These are phyloP conservation scores for Thelonectria olida DNA, from an alignment of 2,329 filamentous ascomycete genomes.

Conservation along the genomic window DNA sequence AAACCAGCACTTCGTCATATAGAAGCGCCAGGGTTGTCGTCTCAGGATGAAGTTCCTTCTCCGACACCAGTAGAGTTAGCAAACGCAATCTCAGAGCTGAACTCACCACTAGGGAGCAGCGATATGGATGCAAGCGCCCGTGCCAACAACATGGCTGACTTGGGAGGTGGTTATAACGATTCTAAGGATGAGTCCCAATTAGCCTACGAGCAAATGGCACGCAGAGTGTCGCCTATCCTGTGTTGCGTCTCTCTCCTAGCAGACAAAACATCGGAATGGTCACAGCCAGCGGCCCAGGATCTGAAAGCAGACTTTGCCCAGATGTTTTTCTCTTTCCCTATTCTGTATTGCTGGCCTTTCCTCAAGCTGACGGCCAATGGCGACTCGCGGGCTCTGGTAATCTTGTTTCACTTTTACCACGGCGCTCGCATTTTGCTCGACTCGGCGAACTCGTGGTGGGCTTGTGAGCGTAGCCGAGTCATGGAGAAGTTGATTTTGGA, in stretches of 20 bases:
- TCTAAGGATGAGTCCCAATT: not conserved
- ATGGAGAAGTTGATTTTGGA: not conserved
- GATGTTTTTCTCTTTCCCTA: slow-evolving; percentile 1
- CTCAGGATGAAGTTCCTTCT: not conserved
- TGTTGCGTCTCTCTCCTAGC: not conserved
- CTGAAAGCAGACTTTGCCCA: not conserved
- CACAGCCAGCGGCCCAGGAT: not conserved
- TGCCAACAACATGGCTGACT: not conserved
- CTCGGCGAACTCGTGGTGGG: not conserved
- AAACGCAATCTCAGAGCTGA: not conserved
- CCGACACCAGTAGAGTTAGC: not conserved
- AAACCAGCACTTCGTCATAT: not conserved
- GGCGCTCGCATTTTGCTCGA: not conserved
- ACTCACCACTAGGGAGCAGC: not conserved
- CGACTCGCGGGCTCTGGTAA: not conserved
- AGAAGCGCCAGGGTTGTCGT: not conserved
- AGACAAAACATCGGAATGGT: not conserved
- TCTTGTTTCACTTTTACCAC: slow-evolving; percentile 6
- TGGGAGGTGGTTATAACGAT: no score
- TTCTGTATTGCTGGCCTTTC: slow-evolving; percentile 7
- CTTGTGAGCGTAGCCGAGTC: not conserved
- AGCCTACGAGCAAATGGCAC: not conserved
- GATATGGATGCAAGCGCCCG: not conserved
- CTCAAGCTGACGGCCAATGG: not conserved
- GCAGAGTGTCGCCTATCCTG: not conserved